Conservation (phyloP, 768 basidiomycete genomes). For the Rhodotorula kratochvilovae region DNA sequence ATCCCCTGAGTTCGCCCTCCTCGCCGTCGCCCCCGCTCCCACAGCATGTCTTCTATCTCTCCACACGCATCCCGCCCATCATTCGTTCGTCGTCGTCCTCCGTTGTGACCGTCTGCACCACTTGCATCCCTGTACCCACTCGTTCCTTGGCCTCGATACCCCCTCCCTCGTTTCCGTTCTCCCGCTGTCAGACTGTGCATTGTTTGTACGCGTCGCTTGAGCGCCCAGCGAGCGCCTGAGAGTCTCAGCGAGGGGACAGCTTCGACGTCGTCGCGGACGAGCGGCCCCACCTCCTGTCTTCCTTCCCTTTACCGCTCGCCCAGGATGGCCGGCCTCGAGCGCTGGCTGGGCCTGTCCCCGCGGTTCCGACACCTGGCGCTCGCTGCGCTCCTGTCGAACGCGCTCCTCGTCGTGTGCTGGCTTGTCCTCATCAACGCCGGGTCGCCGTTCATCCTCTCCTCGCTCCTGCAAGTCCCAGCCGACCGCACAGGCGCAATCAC, state of each 20-base stretch:
- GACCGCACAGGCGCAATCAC: constrained; percentile 1
- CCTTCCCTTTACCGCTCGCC: background rate
- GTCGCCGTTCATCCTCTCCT: constrained; percentile 26
- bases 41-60: no score
- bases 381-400: constrained; percentile 14
- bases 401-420: constrained; percentile 24
- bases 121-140: background rate
- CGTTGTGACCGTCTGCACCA: background rate
- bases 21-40: no score
- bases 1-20: constrained; percentile 14
- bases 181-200: no score
- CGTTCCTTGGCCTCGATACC: background rate
- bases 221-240: no score
- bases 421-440: constrained; percentile 37
- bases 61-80: background rate
- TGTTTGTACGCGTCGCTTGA: no score
- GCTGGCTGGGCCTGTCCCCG: background rate
- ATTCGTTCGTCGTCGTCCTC: background rate
- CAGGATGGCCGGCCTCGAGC: background rate
- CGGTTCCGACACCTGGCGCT: background rate
- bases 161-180: no score
- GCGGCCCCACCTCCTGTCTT: no score
- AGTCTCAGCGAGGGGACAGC: no score
- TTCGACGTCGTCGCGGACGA: no score
- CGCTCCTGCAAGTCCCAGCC: background rate